Evolutionary conservation across 169 alveolate species (phyloP), one percentile per base, ranked within the genome.

Genomic region (Plasmodium vivax): DNA sequence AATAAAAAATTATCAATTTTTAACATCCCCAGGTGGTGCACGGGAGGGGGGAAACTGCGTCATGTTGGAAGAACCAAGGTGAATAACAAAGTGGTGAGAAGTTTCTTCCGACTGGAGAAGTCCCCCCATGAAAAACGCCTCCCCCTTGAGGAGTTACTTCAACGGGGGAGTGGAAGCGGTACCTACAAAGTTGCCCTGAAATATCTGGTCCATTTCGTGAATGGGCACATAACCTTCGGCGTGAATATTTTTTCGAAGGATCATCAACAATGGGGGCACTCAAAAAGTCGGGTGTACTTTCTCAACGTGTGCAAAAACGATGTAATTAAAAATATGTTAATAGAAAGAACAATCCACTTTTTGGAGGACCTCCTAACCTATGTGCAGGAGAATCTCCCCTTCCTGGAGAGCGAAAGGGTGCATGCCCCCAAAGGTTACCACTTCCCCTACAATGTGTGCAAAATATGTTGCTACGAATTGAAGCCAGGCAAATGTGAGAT

Each of bases 401-500:
- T 87, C 68, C 10, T 75, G 27, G 38, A 77, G 43, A 74, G 12
- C 2, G 27, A 45, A 47, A 23, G 74, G 1, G 45, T 30, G 10
- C 58, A 2, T 45, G 30, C 12, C 16, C 12, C 81, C 10, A 56
- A 82, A n/a, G 56, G 4, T 23, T 58, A 87, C 32, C 58, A 27
- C 30, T 6, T 8, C 68, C 1, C 32, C 7, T 79, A 75, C 71
- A 77, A 87, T 75, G 45, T 87, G 45, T 54, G 80, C 36, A 75
- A 87, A 87, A 87, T 87, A 75, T 74, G 54, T 75, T 87, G 93
- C n/a, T 87, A 87, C 45, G 82, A 87, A 75, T 38, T 87, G 47
- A 34, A 27, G 30, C 87, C 75, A 87, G 81, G 43, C n/a, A 27
- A 34, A 32, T 74, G 45, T 47, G 72, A 75, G 27, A 3, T 87